A percentile compares a stretch with the other conserved stretches of the same genome.
phyloP scores from a whole-genome alignment of 257 asterid genomes.

The Solanum megistacrolobum region DNA sequence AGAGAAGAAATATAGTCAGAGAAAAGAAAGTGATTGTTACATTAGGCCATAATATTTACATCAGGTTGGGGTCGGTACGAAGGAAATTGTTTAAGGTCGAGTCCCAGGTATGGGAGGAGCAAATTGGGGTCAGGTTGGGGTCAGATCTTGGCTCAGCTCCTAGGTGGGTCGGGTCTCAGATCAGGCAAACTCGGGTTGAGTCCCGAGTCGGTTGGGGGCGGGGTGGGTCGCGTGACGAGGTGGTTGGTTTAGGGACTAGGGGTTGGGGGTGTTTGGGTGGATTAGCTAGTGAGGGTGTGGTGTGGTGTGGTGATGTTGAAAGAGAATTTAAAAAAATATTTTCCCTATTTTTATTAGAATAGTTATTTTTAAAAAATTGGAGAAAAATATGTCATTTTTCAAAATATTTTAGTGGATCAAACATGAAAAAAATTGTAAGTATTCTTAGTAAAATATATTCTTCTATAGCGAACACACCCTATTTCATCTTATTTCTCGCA shows the following conservation, averaged over 20 bases:
- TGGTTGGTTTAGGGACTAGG: not conserved
- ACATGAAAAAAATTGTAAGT: not conserved
- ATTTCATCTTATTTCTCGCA: not conserved
- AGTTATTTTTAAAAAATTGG: too few relatives aligned
- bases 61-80: not conserved
- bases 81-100: accelerated
- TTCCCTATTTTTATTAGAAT: too few relatives aligned
- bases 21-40: too few relatives aligned
- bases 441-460: too few relatives aligned
- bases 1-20: not conserved
- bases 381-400: too few relatives aligned
- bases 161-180: not conserved
- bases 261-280: not conserved
- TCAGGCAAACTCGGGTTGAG: not conserved
- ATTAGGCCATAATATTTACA: not conserved
- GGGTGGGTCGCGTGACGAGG: not conserved
- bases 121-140: not conserved
- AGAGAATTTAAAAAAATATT: too few relatives aligned
- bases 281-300: not conserved
- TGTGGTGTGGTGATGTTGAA: too few relatives aligned
- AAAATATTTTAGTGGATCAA: not conserved
- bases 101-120: not conserved
- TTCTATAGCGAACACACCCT: not conserved
- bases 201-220: not conserved
- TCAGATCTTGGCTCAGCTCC: not conserved